phyloP scores from a whole-genome alignment of 371 early-diverging fungal species.

The Conidiobolus incongruus region DNA sequence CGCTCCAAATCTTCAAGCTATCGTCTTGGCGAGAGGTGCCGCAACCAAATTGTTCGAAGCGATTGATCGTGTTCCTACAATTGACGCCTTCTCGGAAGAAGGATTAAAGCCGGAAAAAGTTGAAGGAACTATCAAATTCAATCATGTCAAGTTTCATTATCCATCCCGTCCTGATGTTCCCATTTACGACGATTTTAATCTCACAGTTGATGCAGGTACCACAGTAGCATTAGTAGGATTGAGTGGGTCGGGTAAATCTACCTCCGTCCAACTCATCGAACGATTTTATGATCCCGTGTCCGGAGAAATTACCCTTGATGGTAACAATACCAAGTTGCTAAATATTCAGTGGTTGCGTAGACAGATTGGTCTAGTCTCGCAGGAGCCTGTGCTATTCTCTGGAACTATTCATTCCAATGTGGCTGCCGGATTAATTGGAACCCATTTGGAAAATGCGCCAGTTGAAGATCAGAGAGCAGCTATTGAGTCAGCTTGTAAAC shows the following conservation, averaged over 20 bases:
- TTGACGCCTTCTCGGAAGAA: slow-evolving; percentile 26
- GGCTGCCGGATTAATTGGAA: slow-evolving; percentile 18
- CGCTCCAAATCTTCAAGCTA: slow-evolving; percentile 28
- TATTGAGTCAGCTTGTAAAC: slow-evolving; percentile 21
- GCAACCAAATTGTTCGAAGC: slow-evolving; percentile 38
- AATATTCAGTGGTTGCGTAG: slow-evolving; percentile 49
- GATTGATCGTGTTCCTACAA: slow-evolving; percentile 44
- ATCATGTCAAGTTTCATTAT: slow-evolving; percentile 40
- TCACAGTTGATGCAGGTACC: slow-evolving; percentile 40
- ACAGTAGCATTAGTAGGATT: slow-evolving; percentile 56
- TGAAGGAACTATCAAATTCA: slow-evolving; percentile 42
- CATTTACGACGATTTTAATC: slow-evolving; percentile 26
- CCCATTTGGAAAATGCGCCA: slow-evolving; percentile 7
- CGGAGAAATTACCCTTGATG: slow-evolving; percentile 44
- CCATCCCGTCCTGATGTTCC: slow-evolving; percentile 50
- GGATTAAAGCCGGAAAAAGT: slow-evolving; percentile 20
- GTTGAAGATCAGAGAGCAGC: slow-evolving; percentile 12
- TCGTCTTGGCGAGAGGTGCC: slow-evolving; percentile 31
- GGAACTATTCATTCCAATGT: slow-evolving; percentile 60
- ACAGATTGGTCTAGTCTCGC: slow-evolving; percentile 54
- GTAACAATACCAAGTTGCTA: slow-evolving; percentile 30
- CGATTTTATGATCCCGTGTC: slow-evolving; percentile 62
- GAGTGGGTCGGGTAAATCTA: too few relatives aligned
- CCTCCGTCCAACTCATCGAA: slow-evolving; percentile 64
- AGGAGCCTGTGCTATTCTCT: slow-evolving; percentile 68